Conservation (phyloP, 345 rosid species). For the Draba incana region DNA sequence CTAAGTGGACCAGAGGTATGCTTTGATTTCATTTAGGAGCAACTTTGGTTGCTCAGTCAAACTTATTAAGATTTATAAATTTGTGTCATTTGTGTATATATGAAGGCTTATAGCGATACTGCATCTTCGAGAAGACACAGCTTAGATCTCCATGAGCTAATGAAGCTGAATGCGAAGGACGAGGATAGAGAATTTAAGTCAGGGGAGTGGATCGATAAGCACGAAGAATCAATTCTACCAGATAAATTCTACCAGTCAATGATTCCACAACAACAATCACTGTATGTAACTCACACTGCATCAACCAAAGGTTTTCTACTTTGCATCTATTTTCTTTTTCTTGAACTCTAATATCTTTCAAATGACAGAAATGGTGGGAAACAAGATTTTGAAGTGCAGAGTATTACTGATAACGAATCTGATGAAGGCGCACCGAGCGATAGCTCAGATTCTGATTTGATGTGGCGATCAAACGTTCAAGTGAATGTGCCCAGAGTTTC, state of each 20-base stretch:
- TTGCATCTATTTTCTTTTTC: slow-evolving; percentile 5
- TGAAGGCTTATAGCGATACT: slow-evolving; percentile 48
- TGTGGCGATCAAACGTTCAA: slow-evolving; percentile 64
- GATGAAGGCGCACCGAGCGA: slow-evolving; percentile 79
- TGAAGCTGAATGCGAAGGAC: slow-evolving; percentile 48
- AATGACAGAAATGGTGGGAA: slow-evolving; percentile 49
- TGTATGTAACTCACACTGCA: slow-evolving; percentile 41
- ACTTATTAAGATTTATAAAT: not conserved
- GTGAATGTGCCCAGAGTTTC: slow-evolving; percentile 52
- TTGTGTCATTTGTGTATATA: slow-evolving; percentile 4
- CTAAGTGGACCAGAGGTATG: slow-evolving; percentile 67
- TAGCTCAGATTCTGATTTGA: slow-evolving; percentile 69
- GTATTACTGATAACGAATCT: slow-evolving; percentile 54
- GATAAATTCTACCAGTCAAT: slow-evolving; percentile 26
- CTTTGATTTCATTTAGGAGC: slow-evolving; percentile 3
- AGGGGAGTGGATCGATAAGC: slow-evolving; percentile 75
- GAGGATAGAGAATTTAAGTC: slow-evolving; percentile 59
- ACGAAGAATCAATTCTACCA: slow-evolving; percentile 21
- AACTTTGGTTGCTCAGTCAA: not conserved
- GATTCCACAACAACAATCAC: slow-evolving; percentile 21
- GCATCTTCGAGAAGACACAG: slow-evolving; percentile 60
- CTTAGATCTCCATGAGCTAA: slow-evolving; percentile 69
- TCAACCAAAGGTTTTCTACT: not conserved
- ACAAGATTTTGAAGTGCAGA: slow-evolving; percentile 55
- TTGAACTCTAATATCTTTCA: slow-evolving; percentile 15